Evolutionary conservation across 2,329 filamentous ascomycete genomes (phyloP).

Genomic region (Penicillium aurantiogriseum): DNA sequence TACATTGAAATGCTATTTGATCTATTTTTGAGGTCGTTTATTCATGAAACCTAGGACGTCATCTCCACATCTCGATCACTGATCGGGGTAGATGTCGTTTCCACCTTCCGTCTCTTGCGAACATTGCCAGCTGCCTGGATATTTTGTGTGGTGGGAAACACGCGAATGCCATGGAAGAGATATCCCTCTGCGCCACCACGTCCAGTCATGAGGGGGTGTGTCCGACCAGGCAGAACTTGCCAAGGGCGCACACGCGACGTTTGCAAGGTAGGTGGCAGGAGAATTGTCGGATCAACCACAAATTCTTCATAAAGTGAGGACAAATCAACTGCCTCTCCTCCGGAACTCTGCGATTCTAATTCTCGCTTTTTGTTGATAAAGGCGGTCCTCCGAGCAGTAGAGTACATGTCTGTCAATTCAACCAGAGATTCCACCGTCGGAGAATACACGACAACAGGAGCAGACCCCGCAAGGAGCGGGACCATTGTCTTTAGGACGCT

Average conservation of each 20-base stretch:
- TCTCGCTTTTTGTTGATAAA: constrained; percentile 52
- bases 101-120: constrained; percentile 65
- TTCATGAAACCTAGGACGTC: constrained; percentile 22
- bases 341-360: constrained; percentile 19
- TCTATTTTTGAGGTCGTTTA: constrained; percentile 3
- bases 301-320: constrained; percentile 62
- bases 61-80: constrained; percentile 33
- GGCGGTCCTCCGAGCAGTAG: constrained; percentile 72
- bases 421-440: constrained; percentile 76
- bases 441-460: constrained; percentile 81
- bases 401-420: constrained; percentile 78
- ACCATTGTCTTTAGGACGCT: constrained; percentile 73
- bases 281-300: constrained; percentile 78
- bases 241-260: constrained; percentile 74
- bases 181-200: constrained; percentile 87
- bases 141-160: constrained; percentile 73
- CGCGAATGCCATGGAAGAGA: constrained; percentile 78
- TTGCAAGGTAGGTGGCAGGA: constrained; percentile 78
- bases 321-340: constrained; percentile 19
- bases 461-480: constrained; percentile 78
- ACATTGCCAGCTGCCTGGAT: constrained; percentile 77
- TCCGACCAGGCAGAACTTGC: constrained; percentile 89
- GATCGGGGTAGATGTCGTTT: constrained; percentile 27
- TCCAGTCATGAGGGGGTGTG: constrained; percentile 91
- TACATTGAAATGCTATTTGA: constrained; percentile 12